Percentiles rank a stretch among this genome's conserved stretches.
Evolutionary conservation across 2,329 filamentous ascomycete species (phyloP).

Genomic region (Pseudogymnoascus sp.): DNA sequence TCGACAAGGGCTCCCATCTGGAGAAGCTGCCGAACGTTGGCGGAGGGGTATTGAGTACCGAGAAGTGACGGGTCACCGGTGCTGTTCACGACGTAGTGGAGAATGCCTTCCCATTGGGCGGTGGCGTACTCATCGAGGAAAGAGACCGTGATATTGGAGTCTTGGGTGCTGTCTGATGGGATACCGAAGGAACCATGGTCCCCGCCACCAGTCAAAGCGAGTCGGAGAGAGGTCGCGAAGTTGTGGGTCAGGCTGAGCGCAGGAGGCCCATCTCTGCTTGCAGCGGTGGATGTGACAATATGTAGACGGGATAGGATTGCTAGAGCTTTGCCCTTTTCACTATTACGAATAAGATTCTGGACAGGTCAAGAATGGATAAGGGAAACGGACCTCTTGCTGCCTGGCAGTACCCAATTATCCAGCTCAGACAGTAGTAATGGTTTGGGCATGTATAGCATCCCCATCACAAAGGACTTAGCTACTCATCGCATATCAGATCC

Average conservation of each 20-base stretch:
- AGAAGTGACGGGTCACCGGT: slow-evolving; percentile 47
- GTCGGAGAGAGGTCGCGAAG: slow-evolving; percentile 74
- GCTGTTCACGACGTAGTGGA: slow-evolving; percentile 88
- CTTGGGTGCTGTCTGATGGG: slow-evolving; percentile 57
- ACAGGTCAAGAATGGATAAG: slow-evolving; percentile 4
- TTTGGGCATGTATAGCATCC: slow-evolving; percentile 79
- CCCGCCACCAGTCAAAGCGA: slow-evolving; percentile 81
- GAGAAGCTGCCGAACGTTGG: slow-evolving; percentile 76
- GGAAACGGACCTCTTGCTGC: slow-evolving; percentile 42
- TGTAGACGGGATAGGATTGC: slow-evolving; percentile 77
- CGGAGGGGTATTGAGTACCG: slow-evolving; percentile 49
- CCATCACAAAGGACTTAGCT: slow-evolving; percentile 96
- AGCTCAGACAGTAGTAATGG: slow-evolving; percentile 74
- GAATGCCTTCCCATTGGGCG: slow-evolving; percentile 87
- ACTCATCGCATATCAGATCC: slow-evolving; percentile 8
- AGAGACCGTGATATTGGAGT: slow-evolving; percentile 54
- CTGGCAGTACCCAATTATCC: slow-evolving; percentile 75
- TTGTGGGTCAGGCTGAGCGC: slow-evolving; percentile 71
- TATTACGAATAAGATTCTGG: slow-evolving; percentile 26
- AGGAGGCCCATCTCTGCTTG: slow-evolving; percentile 53
- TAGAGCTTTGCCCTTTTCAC: slow-evolving; percentile 76
- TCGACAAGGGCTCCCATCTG: slow-evolving; percentile 75
- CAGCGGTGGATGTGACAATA: slow-evolving; percentile 62
- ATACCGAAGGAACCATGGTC: slow-evolving; percentile 85
- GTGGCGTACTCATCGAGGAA: slow-evolving; percentile 81